These are phyloP conservation scores for Candida pseudoviswanathii DNA, from an alignment of 1,139 yeast species.

Conservation along the genomic window DNA sequence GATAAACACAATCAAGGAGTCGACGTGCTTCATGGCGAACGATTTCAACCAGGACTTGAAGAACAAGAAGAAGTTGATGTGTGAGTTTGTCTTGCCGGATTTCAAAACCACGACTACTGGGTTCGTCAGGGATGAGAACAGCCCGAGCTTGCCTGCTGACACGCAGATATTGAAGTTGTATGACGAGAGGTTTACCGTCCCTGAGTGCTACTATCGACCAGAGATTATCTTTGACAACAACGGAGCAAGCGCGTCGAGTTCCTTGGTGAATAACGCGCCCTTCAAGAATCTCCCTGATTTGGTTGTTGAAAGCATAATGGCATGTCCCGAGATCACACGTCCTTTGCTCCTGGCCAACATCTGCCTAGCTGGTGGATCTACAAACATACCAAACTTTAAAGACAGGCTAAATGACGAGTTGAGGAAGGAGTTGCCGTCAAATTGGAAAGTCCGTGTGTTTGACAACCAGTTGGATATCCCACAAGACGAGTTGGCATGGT, in stretches of 20 bases:
- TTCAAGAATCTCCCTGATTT: slow-evolving; percentile 74
- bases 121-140: slow-evolving; percentile 38
- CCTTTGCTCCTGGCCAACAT: slow-evolving; percentile 83
- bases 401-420: slow-evolving; percentile 62
- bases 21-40: slow-evolving; percentile 61
- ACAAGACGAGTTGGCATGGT: slow-evolving; percentile 39
- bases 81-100: slow-evolving; percentile 85
- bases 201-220: slow-evolving; percentile 87
- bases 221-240: slow-evolving; percentile 56
- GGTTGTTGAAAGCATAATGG: slow-evolving; percentile 66
- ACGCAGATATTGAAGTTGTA: slow-evolving; percentile 67
- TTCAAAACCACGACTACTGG: slow-evolving; percentile 78
- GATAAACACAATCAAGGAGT: slow-evolving; percentile 83
- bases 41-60: slow-evolving; percentile 65
- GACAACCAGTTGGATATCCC: slow-evolving; percentile 20
- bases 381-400: slow-evolving; percentile 68
- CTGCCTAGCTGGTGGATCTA: slow-evolving; percentile 79
- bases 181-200: slow-evolving; percentile 86
- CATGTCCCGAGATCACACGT: slow-evolving; percentile 72
- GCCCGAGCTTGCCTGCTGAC: slow-evolving; percentile 29
- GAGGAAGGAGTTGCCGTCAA: slow-evolving; percentile 66
- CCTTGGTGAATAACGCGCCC: slow-evolving; percentile 53
- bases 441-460: slow-evolving; percentile 59
- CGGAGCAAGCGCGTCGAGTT: slow-evolving; percentile 26
- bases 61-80: slow-evolving; percentile 25